Percentiles rank a stretch among this genome's conserved stretches.
phyloP scores from a whole-genome alignment of 192 early-diverging fungal genomes.

The Linnemannia schmuckeri region DNA sequence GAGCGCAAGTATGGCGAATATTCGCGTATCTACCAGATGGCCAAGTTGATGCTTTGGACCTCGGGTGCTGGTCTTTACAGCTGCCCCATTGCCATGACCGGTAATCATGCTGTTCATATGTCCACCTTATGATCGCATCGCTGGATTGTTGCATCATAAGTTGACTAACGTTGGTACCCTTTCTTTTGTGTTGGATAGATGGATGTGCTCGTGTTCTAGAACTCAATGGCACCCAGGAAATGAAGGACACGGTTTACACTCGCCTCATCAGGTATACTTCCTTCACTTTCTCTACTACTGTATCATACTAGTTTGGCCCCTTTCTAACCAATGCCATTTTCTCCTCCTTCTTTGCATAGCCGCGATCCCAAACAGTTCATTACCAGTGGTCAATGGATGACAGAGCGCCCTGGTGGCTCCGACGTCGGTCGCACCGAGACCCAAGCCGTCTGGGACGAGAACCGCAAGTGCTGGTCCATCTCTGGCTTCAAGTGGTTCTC shows the following conservation, averaged over 20 bases:
- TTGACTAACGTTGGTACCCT: not conserved
- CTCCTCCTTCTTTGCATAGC: constrained; percentile 11
- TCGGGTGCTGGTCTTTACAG: constrained; percentile 68
- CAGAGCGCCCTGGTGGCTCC: constrained; percentile 76
- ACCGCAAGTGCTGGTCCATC: constrained; percentile 59
- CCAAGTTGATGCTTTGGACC: constrained; percentile 71
- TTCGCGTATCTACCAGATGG: constrained; percentile 73
- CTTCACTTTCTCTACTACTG: not conserved
- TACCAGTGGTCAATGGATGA: constrained; percentile 86
- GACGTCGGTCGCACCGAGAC: constrained; percentile 78
- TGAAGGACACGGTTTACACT: constrained; percentile 61
- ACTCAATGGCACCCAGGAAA: constrained; percentile 62
- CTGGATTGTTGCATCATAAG: too few relatives aligned
- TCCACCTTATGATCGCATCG: too few relatives aligned
- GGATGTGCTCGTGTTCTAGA: constrained; percentile 75
- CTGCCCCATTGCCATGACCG: constrained; percentile 82
- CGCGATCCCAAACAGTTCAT: constrained; percentile 73
- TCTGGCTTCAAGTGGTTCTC: constrained; percentile 84
- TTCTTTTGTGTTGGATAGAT: constrained; percentile 40
- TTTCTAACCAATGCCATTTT: not conserved
- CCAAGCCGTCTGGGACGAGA: constrained; percentile 59
- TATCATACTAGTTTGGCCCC: not conserved
- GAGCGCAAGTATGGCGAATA: constrained; percentile 65
- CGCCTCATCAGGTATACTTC: constrained; percentile 59
- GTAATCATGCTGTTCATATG: constrained; percentile 18